Evolutionary conservation across 495 filamentous ascomycete genomes (phyloP).

Genomic region (Rusavskia elegans): DNA sequence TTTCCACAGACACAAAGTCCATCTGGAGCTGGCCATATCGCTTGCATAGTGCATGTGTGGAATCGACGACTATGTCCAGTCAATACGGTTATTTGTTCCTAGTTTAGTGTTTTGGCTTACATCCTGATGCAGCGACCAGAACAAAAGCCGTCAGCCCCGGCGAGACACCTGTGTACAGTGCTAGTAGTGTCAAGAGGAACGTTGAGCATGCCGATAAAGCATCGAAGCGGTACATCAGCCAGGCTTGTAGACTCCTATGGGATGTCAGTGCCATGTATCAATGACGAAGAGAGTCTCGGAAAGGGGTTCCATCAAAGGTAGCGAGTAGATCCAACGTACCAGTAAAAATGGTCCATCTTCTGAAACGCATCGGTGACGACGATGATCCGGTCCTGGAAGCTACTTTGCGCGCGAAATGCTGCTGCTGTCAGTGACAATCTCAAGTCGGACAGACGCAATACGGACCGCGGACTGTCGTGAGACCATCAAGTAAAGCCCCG

Average conservation of each 20-base stretch:
- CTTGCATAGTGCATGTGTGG: slow-evolving; percentile 57
- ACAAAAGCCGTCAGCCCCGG: slow-evolving; percentile 67
- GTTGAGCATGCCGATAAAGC: slow-evolving; percentile 51
- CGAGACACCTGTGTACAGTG: slow-evolving; percentile 50
- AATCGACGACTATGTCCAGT: slow-evolving; percentile 32
- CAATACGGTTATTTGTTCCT: background rate
- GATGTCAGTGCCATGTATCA: background rate
- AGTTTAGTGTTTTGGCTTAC: background rate
- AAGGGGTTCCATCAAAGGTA: background rate
- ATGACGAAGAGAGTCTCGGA: background rate
- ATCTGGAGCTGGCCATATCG: slow-evolving; percentile 72
- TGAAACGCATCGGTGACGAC: slow-evolving; percentile 67
- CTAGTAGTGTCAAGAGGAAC: slow-evolving; percentile 52
- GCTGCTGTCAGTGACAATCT: background rate
- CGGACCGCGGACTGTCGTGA: slow-evolving; percentile 53
- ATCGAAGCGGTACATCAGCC: slow-evolving; percentile 69
- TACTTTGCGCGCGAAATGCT: slow-evolving; percentile 52
- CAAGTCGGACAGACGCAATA: background rate
- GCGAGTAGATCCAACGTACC: slow-evolving; percentile 21
- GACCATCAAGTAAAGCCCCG: slow-evolving; percentile 58
- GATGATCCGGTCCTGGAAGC: slow-evolving; percentile 63
- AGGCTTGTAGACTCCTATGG: slow-evolving; percentile 45
- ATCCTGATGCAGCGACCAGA: slow-evolving; percentile 40
- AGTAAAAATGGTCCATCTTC: slow-evolving; percentile 89
- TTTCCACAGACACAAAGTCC: slow-evolving; percentile 78